Evolutionary conservation across 73 alveolate species (phyloP).

Genomic region (Symbiodinium natans): DNA sequence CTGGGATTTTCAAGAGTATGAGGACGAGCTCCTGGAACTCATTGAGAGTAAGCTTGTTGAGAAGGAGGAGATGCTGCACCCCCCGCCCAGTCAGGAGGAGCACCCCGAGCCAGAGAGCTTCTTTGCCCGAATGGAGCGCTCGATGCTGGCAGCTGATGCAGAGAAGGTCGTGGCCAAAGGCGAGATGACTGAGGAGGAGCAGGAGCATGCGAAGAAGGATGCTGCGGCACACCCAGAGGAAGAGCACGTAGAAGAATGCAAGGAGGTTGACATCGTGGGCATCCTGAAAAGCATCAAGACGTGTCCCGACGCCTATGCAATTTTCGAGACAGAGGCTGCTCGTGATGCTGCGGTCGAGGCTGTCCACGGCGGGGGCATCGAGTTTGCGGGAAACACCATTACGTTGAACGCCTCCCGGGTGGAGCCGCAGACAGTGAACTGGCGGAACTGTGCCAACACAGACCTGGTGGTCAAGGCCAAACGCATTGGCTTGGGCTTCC

Average conservation of each 20-base stretch:
- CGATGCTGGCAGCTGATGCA: slow-evolving; percentile 79
- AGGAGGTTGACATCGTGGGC: not conserved
- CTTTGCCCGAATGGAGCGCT: slow-evolving; percentile 85
- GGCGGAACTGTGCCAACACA: slow-evolving; percentile 3
- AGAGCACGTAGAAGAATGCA: not conserved
- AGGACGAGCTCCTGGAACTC: slow-evolving; percentile 23
- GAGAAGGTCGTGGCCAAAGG: slow-evolving; percentile 87
- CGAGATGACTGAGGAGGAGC: slow-evolving; percentile 53
- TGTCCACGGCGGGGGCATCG: not conserved
- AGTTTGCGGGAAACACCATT: not conserved
- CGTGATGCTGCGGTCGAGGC: slow-evolving; percentile 18
- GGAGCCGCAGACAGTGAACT: slow-evolving; percentile 26
- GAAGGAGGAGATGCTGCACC: slow-evolving; percentile 74
- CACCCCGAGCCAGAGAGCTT: slow-evolving; percentile 71
- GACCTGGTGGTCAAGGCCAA: slow-evolving; percentile 20
- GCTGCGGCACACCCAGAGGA: not conserved
- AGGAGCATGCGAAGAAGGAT: not conserved
- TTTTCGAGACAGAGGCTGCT: not conserved
- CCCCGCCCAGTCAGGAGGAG: slow-evolving; percentile 21
- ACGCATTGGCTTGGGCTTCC: not conserved
- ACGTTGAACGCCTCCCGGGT: not conserved
- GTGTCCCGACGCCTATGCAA: not conserved
- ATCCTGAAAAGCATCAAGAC: not conserved
- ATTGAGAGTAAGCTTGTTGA: slow-evolving; percentile 73
- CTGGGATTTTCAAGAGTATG: slow-evolving; percentile 86